Percentiles rank a stretch among this genome's conserved stretches.
Conservation (phyloP, 2,329 filamentous ascomycete genomes). For the Fusarium pseudoanthophilum region DNA sequence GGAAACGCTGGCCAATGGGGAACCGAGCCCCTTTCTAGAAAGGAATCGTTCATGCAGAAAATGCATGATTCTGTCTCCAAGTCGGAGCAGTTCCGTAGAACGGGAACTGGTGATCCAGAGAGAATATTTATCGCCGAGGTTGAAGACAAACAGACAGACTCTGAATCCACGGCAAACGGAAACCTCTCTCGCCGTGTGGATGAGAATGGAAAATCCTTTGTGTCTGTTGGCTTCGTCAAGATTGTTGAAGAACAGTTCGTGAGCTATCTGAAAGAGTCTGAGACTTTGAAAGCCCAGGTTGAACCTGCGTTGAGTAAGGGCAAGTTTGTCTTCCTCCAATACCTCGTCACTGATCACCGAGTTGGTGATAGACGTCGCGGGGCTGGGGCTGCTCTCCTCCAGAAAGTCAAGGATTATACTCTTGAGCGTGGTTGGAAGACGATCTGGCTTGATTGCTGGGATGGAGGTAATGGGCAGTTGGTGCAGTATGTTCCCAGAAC, state of each 20-base stretch:
- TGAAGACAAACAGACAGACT: conserved; percentile 17
- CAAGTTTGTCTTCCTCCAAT: conserved; percentile 29
- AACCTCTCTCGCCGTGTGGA: conserved; percentile 30
- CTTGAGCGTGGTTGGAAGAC: conserved; percentile 20
- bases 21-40: conserved; percentile 39
- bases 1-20: conserved; percentile 48
- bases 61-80: conserved; percentile 34
- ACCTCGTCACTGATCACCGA: conserved; percentile 27
- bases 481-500: conserved; percentile 25
- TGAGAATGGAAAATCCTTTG: conserved; percentile 18
- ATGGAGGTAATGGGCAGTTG: conserved; percentile 39
- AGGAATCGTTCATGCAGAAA: conserved; percentile 36
- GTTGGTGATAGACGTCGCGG: conserved; percentile 26
- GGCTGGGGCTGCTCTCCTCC: conserved; percentile 24
- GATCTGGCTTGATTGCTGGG: conserved; percentile 46
- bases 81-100: conserved; percentile 42
- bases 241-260: conserved; percentile 11
- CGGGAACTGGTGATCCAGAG: conserved; percentile 39
- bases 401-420: conserved; percentile 33
- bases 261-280: conserved; percentile 20
- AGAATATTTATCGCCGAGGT: conserved; percentile 46
- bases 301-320: conserved; percentile 20
- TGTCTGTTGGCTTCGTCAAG: conserved; percentile 29
- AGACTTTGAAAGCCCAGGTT: conserved; percentile 20
- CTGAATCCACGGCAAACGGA: conserved; percentile 1